These are phyloP conservation scores for Lentinula aciculospora DNA, from an alignment of 768 basidiomycete species.

Conservation along the genomic window DNA sequence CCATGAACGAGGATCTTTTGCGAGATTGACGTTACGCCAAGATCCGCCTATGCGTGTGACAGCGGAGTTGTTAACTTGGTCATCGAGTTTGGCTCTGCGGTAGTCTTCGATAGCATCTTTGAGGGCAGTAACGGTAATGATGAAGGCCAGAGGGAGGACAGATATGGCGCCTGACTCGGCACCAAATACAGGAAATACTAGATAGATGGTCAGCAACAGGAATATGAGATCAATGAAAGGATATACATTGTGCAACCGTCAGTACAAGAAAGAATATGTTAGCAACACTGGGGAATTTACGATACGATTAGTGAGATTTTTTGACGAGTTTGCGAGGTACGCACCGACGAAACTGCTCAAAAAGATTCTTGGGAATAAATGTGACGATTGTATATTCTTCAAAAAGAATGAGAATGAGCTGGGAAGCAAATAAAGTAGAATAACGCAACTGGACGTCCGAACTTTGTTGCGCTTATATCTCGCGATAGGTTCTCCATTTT, in stretches of 20 bases:
- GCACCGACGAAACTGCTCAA: slow-evolving; percentile 89
- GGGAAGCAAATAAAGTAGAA: not conserved
- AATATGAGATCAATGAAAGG: not conserved
- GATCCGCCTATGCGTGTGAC: slow-evolving; percentile 78
- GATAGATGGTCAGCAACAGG: not conserved
- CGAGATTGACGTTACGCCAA: slow-evolving; percentile 90
- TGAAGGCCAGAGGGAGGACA: slow-evolving; percentile 82
- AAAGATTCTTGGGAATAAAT: slow-evolving; percentile 91
- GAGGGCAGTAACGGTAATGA: slow-evolving; percentile 82
- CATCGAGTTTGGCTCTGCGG: slow-evolving; percentile 80
- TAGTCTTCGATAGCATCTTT: slow-evolving; percentile 98
- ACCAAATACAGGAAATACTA: slow-evolving; percentile 89
- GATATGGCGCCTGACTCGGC: slow-evolving; percentile 78
- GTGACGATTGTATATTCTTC: slow-evolving; percentile 87
- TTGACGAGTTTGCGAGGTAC: slow-evolving; percentile 13
- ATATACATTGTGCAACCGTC: slow-evolving; percentile 75
- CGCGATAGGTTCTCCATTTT: slow-evolving; percentile 67
- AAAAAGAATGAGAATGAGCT: not conserved
- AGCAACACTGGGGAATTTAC: slow-evolving; percentile 50
- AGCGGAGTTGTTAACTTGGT: slow-evolving; percentile 93
- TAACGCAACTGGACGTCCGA: slow-evolving; percentile 80
- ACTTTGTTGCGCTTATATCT: slow-evolving; percentile 93
- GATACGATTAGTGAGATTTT: not conserved
- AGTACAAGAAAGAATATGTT: slow-evolving; percentile 88
- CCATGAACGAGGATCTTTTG: slow-evolving; percentile 69